Conservation (phyloP, 768 basidiomycete genomes). For the Tephrocybe rancida region DNA sequence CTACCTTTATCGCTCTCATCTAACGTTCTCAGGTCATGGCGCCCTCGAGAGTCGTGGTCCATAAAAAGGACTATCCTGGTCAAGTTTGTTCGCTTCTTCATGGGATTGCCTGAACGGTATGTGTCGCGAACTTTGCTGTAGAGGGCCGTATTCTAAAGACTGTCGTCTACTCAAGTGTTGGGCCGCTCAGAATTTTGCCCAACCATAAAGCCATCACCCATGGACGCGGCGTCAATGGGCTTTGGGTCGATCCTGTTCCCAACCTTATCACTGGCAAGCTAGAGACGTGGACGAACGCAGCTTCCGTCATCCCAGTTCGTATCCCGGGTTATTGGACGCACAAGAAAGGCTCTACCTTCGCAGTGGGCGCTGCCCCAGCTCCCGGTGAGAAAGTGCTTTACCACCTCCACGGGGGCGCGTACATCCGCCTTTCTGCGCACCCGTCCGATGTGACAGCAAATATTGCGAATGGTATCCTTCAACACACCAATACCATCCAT, state of each 20-base stretch:
- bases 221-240: constrained; percentile 43
- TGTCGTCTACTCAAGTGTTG: constrained; percentile 31
- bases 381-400: constrained; percentile 62
- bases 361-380: constrained; percentile 37
- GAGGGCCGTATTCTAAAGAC: neutral
- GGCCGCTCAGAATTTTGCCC: constrained; percentile 31
- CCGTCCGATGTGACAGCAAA: constrained; percentile 49
- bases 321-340: constrained; percentile 63
- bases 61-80: constrained; percentile 40
- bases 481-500: constrained; percentile 42
- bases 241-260: constrained; percentile 49
- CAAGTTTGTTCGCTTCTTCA: constrained; percentile 33
- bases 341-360: constrained; percentile 37
- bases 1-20: neutral
- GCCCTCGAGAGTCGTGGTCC: constrained; percentile 50
- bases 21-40: constrained; percentile 32
- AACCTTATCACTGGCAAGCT: constrained; percentile 47
- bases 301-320: constrained; percentile 40
- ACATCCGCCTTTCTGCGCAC: constrained; percentile 54
- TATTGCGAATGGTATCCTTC: constrained; percentile 49
- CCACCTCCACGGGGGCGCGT: constrained; percentile 67
- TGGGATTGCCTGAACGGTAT: constrained; percentile 28
- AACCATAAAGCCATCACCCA: constrained; percentile 43
- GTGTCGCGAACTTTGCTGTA: neutral
- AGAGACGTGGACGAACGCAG: constrained; percentile 37